A percentile compares a stretch with the other conserved stretches of the same genome.
These are phyloP conservation scores for Fusarium avenaceum DNA, from an alignment of 2,329 filamentous ascomycete species.

Conservation along the genomic window DNA sequence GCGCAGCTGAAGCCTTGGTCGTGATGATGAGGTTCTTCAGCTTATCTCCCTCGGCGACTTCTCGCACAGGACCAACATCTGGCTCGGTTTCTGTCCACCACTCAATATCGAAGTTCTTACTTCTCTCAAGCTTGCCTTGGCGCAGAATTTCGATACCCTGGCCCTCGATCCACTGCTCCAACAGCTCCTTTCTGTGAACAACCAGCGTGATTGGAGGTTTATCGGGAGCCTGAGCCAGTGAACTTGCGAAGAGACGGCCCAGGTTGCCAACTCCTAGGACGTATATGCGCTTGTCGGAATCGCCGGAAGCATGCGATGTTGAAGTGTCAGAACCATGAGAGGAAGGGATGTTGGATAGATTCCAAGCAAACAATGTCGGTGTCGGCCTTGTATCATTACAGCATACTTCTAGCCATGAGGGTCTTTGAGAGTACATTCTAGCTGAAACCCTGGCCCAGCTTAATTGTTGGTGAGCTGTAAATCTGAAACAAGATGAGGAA, in stretches of 20 bases:
- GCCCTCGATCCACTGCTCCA: constrained; percentile 61
- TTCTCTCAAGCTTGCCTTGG: constrained; percentile 49
- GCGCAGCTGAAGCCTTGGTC: constrained; percentile 78
- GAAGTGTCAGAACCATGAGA: not conserved
- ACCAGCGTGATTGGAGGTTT: constrained; percentile 84
- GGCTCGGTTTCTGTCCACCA: constrained; percentile 66
- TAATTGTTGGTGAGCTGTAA: not conserved
- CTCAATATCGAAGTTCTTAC: constrained; percentile 63
- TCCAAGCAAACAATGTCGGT: constrained; percentile 57
- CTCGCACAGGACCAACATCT: constrained; percentile 53
- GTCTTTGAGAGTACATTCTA: constrained; percentile 48
- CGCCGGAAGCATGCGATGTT: constrained; percentile 9
- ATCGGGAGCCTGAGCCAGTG: constrained; percentile 70
- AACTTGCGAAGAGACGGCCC: constrained; percentile 82
- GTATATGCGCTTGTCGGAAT: constrained; percentile 70
- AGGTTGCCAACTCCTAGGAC: constrained; percentile 86
- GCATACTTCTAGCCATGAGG: constrained; percentile 54
- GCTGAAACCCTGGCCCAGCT: not conserved
- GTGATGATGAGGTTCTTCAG: constrained; percentile 83
- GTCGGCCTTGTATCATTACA: constrained; percentile 46
- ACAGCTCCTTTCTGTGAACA: constrained; percentile 71
- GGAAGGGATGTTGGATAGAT: constrained; percentile 48
- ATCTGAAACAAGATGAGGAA: not conserved
- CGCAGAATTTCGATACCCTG: constrained; percentile 63
- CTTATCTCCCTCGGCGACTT: constrained; percentile 55